Evolutionary conservation across 225 moss, liverwort and hornwort species (phyloP).

Genomic region (Polytrichum formosum): DNA sequence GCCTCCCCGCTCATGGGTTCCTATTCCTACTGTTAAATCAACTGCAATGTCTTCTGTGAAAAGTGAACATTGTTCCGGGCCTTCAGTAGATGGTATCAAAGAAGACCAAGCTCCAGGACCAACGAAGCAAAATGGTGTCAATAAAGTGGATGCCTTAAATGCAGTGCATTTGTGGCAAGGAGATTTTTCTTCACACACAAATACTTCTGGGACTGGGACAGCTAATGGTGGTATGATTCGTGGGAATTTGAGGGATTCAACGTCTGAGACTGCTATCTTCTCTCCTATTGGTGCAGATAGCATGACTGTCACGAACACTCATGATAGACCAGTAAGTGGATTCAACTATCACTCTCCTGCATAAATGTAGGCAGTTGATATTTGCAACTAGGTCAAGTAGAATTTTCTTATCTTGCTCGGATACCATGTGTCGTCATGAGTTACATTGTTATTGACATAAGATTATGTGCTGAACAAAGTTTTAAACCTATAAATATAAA

Average conservation of each 20-base stretch:
- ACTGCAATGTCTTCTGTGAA: slow-evolving; percentile 44
- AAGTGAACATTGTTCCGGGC: slow-evolving; percentile 19
- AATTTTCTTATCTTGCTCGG: too few relatives aligned
- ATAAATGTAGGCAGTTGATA: too few relatives aligned
- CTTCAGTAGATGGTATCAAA: slow-evolving; percentile 12
- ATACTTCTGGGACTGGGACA: slow-evolving; percentile 16
- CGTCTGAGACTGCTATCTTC: slow-evolving; percentile 4
- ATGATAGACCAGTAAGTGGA: too few relatives aligned
- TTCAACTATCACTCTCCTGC: too few relatives aligned
- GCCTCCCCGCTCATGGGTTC: slow-evolving; percentile 61
- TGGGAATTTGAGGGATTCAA: neutral
- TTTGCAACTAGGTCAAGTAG: too few relatives aligned
- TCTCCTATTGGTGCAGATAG: too few relatives aligned
- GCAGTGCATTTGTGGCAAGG: slow-evolving; percentile 12
- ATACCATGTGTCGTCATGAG: too few relatives aligned
- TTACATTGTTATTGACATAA: too few relatives aligned
- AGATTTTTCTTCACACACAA: slow-evolving; percentile 16
- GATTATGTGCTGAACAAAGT: too few relatives aligned
- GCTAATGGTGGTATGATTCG: neutral
- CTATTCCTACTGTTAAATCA: slow-evolving; percentile 46
- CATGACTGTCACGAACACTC: too few relatives aligned
- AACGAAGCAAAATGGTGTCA: neutral
- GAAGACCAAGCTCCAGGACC: slow-evolving; percentile 16
- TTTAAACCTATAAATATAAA: too few relatives aligned
- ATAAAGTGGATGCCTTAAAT: slow-evolving; percentile 16